These are phyloP conservation scores for Penicillium robsamsonii DNA, from an alignment of 495 filamentous ascomycete species.

Conservation along the genomic window DNA sequence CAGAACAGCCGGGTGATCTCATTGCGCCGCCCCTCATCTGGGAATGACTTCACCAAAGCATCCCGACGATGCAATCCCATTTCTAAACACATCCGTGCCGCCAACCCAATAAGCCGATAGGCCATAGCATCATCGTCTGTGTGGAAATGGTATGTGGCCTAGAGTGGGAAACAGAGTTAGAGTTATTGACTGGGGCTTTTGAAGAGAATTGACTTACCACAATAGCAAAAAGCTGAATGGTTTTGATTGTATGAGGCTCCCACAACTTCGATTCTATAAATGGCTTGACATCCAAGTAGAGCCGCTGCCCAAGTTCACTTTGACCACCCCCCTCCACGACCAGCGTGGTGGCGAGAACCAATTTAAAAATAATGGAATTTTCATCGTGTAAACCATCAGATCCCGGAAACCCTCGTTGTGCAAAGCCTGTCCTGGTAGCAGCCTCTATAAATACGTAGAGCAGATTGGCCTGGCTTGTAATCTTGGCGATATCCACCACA, in stretches of 20 bases:
- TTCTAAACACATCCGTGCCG: conserved; percentile 73
- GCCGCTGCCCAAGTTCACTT: conserved; percentile 64
- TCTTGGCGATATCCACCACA: conserved; percentile 65
- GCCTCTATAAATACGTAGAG: conserved; percentile 72
- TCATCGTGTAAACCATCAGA: conserved; percentile 66
- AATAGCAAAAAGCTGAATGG: conserved; percentile 70
- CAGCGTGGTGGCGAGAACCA: conserved; percentile 73
- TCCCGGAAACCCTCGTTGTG: conserved; percentile 52
- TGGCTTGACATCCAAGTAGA: conserved; percentile 69
- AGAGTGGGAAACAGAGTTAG: conserved; percentile 5
- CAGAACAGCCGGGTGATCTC: conserved; percentile 70
- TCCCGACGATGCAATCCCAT: conserved; percentile 76
- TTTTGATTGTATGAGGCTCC: conserved; percentile 62
- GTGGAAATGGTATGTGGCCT: conserved; percentile 85
- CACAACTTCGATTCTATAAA: conserved; percentile 68
- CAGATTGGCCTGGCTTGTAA: conserved; percentile 61
- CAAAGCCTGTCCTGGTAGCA: conserved; percentile 55
- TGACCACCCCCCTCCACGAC: conserved; percentile 72
- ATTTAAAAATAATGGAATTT: conserved; percentile 68
- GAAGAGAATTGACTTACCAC: conserved; percentile 49
- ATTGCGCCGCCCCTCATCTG: conserved; percentile 58
- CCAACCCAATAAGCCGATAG: conserved; percentile 76
- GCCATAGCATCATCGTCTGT: conserved; percentile 76
- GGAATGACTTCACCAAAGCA: conserved; percentile 62
- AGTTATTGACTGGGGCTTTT: background rate